Percentiles rank a stretch among this genome's conserved stretches.
Conservation (phyloP, 768 basidiomycete species). For the Tylopilus subfusipes region DNA sequence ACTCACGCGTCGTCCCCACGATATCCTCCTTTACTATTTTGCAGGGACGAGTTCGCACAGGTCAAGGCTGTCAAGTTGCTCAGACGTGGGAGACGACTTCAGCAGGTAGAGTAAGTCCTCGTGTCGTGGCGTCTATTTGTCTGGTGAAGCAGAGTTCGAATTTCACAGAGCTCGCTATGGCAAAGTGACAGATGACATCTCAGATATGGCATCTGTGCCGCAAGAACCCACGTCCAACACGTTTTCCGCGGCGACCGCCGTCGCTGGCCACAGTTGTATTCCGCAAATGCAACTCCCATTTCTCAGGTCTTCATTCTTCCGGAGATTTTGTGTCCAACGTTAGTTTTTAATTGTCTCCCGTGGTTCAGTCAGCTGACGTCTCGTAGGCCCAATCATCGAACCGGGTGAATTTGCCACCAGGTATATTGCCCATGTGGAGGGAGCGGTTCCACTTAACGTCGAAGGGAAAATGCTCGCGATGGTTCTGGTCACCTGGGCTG, state of each 20-base stretch:
- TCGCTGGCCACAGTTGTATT: conserved; percentile 42
- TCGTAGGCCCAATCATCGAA: conserved; percentile 80
- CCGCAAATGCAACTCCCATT: conserved; percentile 76
- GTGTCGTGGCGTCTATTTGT: conserved; percentile 3
- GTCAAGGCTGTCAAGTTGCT: conserved; percentile 87
- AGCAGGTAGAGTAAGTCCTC: conserved; percentile 74
- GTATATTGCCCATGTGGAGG: conserved; percentile 63
- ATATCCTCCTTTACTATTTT: conserved; percentile 6
- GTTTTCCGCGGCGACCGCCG: conserved; percentile 2
- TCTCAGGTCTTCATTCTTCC: conserved; percentile 82
- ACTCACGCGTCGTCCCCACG: conserved; percentile 13
- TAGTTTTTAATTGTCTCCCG: conserved; percentile 24
- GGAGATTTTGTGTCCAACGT: conserved; percentile 84
- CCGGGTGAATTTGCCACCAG: conserved; percentile 74
- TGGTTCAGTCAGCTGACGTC: conserved; percentile 5
- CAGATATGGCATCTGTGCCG: conserved; percentile 15
- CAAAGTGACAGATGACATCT: conserved; percentile 50
- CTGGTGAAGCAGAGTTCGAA: conserved; percentile 1
- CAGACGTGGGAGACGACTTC: conserved; percentile 71
- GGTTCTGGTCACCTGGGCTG: conserved; percentile 84
- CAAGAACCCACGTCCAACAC: conserved; percentile 20
- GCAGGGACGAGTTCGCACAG: conserved; percentile 87
- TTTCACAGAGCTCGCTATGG: conserved; percentile 69
- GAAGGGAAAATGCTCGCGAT: conserved; percentile 77
- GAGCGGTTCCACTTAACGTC: conserved; percentile 56